Conservation (phyloP, 2,329 filamentous ascomycete genomes). For the Claviceps purpurea region DNA sequence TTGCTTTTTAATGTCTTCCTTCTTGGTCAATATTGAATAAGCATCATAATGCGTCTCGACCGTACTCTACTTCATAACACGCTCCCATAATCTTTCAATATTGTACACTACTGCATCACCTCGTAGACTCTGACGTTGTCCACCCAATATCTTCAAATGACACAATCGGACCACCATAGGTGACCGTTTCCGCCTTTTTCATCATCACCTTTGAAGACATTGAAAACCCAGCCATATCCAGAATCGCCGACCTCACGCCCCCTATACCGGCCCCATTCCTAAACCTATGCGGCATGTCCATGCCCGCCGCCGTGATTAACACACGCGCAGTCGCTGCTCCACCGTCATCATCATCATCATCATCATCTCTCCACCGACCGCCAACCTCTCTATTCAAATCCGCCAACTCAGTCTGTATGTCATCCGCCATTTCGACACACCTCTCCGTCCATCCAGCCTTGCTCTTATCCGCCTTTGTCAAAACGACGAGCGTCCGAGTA, state of each 20-base stretch:
- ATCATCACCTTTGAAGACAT: conserved; percentile 18
- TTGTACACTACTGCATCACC: too few relatives aligned
- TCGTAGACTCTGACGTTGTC: conserved; percentile 10
- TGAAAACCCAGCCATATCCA: conserved; percentile 27
- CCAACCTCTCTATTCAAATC: conserved; percentile 11
- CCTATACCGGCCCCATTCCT: conserved; percentile 25
- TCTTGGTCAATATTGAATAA: not conserved
- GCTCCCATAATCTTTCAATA: too few relatives aligned
- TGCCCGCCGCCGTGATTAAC: conserved; percentile 25
- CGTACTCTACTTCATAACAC: too few relatives aligned
- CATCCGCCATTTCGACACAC: conserved; percentile 15
- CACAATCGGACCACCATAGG: conserved; percentile 22
- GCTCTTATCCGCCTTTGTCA: conserved; percentile 45
- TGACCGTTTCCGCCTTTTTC: conserved; percentile 22
- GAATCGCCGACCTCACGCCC: conserved; percentile 24
- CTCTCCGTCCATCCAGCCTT: conserved; percentile 15
- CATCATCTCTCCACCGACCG: conserved; percentile 14
- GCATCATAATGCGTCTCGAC: too few relatives aligned
- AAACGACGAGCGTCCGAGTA: conserved; percentile 33
- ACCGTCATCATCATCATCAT: conserved; percentile 9
- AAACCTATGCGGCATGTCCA: conserved; percentile 16
- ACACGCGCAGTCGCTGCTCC: conserved; percentile 18
- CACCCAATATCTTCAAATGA: conserved; percentile 26
- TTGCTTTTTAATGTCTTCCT: not conserved
- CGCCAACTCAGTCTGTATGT: conserved; percentile 16